A percentile compares a stretch with the other conserved stretches of the same genome.
phyloP scores from a whole-genome alignment of 345 rosid genomes.

The Aethionema arabicum region DNA sequence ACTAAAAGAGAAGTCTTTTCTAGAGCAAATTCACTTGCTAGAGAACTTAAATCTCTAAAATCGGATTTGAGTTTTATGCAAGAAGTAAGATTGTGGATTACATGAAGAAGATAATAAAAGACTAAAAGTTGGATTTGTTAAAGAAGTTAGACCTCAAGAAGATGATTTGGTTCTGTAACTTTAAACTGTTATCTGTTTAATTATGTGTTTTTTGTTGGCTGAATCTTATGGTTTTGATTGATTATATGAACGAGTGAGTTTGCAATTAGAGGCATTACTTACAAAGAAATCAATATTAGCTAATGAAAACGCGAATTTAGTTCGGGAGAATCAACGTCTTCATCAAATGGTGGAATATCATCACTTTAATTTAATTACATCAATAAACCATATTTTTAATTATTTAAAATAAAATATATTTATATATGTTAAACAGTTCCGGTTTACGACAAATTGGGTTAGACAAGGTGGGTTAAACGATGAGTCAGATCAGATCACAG shows the following conservation, averaged over 20 bases:
- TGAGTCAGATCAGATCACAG: no score
- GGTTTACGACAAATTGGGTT: no score
- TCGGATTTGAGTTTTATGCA: conserved; percentile 71
- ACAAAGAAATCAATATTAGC: conserved; percentile 87
- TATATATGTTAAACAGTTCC: no score
- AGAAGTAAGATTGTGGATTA: conserved; percentile 66
- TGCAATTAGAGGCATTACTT: conserved; percentile 83
- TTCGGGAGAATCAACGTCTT: conserved; percentile 87
- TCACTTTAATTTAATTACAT: no score
- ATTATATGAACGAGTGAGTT: conserved; percentile 60
- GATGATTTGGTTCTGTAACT: conserved; percentile 70
- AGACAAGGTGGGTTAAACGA: no score
- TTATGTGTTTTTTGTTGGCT: neutral
- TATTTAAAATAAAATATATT: no score
- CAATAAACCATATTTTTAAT: no score
- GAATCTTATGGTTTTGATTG: conserved; percentile 3
- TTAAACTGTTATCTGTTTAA: neutral
- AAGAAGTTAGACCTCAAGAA: conserved; percentile 81
- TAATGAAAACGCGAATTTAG: conserved; percentile 72
- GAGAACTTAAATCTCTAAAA: conserved; percentile 67
- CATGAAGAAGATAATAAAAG: conserved; percentile 87
- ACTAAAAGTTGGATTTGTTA: conserved; percentile 70
- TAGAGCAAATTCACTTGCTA: conserved; percentile 75
- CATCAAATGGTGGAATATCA: conserved; percentile 84
- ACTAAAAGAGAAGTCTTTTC: no score